phyloP scores from a whole-genome alignment of 768 basidiomycete species.

The Pulveroboletus frians region DNA sequence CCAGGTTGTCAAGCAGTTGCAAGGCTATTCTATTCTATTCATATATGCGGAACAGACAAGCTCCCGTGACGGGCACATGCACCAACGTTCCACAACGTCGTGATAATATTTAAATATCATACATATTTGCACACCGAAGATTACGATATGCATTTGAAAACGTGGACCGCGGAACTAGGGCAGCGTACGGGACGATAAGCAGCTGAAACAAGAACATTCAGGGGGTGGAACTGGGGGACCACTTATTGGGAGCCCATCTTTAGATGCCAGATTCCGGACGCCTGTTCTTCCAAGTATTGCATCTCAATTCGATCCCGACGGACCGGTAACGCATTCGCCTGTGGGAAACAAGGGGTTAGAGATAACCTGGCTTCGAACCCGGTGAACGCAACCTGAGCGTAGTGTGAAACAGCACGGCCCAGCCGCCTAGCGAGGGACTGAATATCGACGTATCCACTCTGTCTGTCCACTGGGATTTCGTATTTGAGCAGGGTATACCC shows the following conservation, averaged over 20 bases:
- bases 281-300: slow-evolving; percentile 65
- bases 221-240: neutral
- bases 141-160: slow-evolving; percentile 2
- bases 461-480: slow-evolving; percentile 66
- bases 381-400: slow-evolving; percentile 51
- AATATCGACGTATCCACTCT: slow-evolving; percentile 59
- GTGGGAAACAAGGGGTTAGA: slow-evolving; percentile 7
- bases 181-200: slow-evolving; percentile 6
- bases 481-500: slow-evolving; percentile 68
- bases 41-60: too few species aligned
- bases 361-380: neutral
- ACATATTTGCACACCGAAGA: slow-evolving; percentile 9
- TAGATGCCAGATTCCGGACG: slow-evolving; percentile 69
- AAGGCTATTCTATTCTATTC: too few species aligned
- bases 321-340: slow-evolving; percentile 68
- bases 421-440: slow-evolving; percentile 65
- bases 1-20: too few species aligned
- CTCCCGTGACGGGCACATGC: too few species aligned
- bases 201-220: neutral
- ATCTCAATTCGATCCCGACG: slow-evolving; percentile 64
- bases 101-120: too few species aligned
- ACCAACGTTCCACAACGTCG: too few species aligned
- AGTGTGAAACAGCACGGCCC: slow-evolving; percentile 67
- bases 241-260: slow-evolving; percentile 38
- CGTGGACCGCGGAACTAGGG: neutral